Conservation (phyloP, 2,329 filamentous ascomycete genomes). For the Aspergillus pseudotamarii region DNA sequence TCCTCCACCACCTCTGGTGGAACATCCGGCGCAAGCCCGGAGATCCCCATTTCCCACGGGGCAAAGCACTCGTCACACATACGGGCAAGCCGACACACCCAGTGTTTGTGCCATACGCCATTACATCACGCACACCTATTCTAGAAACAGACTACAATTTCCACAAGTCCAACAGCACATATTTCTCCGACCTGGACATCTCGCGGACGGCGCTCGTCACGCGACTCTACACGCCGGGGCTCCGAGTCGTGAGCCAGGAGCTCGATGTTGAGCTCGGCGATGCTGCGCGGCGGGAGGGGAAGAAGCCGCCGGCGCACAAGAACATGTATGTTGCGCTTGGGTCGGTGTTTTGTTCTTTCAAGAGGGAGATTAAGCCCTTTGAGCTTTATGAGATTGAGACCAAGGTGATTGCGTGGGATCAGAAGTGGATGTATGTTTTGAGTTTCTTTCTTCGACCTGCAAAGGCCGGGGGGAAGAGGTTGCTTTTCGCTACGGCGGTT, state of each 20-base stretch:
- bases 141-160: conserved; percentile 86
- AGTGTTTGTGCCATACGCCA: conserved; percentile 73
- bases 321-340: conserved; percentile 69
- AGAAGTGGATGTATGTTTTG: conserved; percentile 78
- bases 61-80: conserved; percentile 36
- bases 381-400: conserved; percentile 74
- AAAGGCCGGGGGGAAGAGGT: conserved; percentile 54
- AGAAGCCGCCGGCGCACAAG: conserved; percentile 51
- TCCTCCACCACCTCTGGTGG: conserved; percentile 60
- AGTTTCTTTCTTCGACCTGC: conserved; percentile 68
- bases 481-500: conserved; percentile 70
- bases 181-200: conserved; percentile 84
- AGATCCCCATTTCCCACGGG: conserved; percentile 48
- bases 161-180: conserved; percentile 82
- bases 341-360: conserved; percentile 73
- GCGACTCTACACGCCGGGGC: conserved; percentile 63
- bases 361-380: conserved; percentile 71
- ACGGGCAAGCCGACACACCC: conserved; percentile 53
- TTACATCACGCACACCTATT: conserved; percentile 66
- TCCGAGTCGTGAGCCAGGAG: conserved; percentile 55
- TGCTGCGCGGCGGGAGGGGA: conserved; percentile 54
- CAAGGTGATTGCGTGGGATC: conserved; percentile 72
- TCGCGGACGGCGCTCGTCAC: conserved; percentile 79
- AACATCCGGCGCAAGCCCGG: conserved; percentile 57
- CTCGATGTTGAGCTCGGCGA: conserved; percentile 56